Base-by-base conservation (phyloP, 2,329 filamentous ascomycete species). In the Fusarium nygamai region DNA sequence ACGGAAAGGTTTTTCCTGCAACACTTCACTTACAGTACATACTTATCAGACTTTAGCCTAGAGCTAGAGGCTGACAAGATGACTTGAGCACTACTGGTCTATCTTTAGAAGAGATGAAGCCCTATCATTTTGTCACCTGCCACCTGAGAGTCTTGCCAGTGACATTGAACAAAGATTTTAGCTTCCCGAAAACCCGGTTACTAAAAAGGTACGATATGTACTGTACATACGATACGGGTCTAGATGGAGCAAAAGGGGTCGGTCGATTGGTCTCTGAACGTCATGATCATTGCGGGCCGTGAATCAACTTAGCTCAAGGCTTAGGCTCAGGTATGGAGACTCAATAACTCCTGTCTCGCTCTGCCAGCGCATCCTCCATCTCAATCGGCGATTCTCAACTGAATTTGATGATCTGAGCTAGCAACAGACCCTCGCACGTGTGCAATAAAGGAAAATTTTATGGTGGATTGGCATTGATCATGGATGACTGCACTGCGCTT, bases 391-490 rank as follows among this genome's bases (percentile, higher is more conserved):
- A 74, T 75, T 69, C 47, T 66, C 59, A 38, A 66, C 67, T 57
- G 64, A 65, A 68, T 38, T 69, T 47, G 63, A 72, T 73, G 72
- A 74, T 73, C 68, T 69, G 68, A 69, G 71, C 67, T 59, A 74
- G 48, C 39, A 51, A 47, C 39, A 39, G 36, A 57, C 34, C 43
- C 50, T 61, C 56, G 50, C 63, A 67, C 44, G 51, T 59, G 54
- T 56, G 31, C 41, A 58, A 31, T 51, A 47, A 43, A n/a, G 44
- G 27, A 50, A 74, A 74, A 34, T 67, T 74, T 69, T 57, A 41
- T 51, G 60, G 70, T 73, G 71, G 71, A 61, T 47, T 66, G 43
- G 43, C 33, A 41, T 38, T 34, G 41, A 56, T 53, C 51, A 27
- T 20, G 36, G 36, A 38, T 38, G 36, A 38, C 19, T 38, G 36